phyloP scores from a whole-genome alignment of 2,329 filamentous ascomycete genomes.

The Rutstroemia sp. region DNA sequence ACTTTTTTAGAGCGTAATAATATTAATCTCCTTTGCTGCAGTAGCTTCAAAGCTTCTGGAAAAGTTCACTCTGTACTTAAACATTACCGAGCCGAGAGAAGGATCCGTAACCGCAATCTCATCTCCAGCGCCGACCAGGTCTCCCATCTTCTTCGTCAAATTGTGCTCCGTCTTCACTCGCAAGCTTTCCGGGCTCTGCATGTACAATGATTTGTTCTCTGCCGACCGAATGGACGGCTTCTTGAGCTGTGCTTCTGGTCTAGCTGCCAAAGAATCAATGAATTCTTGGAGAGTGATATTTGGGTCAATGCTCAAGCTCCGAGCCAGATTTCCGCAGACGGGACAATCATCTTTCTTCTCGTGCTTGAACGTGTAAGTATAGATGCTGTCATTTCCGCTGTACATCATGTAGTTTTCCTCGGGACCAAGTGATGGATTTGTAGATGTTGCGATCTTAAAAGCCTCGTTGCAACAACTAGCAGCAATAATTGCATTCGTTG shows the following conservation, averaged over 20 bases:
- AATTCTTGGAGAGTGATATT: constrained; percentile 73
- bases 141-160: constrained; percentile 66
- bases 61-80: constrained; percentile 28
- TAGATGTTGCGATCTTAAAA: constrained; percentile 81
- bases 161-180: constrained; percentile 82
- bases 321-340: constrained; percentile 79
- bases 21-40: neutral
- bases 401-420: constrained; percentile 99
- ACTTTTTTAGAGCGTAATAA: neutral
- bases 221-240: constrained; percentile 79
- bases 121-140: constrained; percentile 73
- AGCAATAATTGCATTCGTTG: constrained; percentile 93
- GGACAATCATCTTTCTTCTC: constrained; percentile 92
- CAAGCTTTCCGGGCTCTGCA: constrained; percentile 73
- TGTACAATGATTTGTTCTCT: constrained; percentile 81
- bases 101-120: constrained; percentile 90
- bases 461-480: constrained; percentile 96
- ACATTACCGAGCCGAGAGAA: constrained; percentile 54
- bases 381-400: constrained; percentile 88
- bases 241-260: constrained; percentile 88
- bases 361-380: constrained; percentile 95
- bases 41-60: constrained; percentile 12
- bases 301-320: constrained; percentile 64
- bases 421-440: constrained; percentile 71
- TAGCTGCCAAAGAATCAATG: constrained; percentile 72